These are phyloP conservation scores for Pseudoneurospora amorphoporcata DNA, from an alignment of 495 filamentous ascomycete genomes.

Conservation along the genomic window DNA sequence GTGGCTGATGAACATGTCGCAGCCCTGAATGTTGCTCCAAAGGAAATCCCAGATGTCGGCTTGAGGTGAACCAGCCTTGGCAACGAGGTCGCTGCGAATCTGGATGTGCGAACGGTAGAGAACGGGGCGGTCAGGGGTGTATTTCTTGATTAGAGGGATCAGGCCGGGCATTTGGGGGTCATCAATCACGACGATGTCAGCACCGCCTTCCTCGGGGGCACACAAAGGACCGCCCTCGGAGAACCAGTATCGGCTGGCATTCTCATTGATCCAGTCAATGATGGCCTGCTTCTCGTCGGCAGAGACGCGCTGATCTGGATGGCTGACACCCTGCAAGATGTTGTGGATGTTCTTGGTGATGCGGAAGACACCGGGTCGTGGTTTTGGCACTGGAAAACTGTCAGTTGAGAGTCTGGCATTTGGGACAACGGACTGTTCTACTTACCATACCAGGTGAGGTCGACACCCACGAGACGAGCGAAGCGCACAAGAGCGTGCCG, in stretches of 20 bases:
- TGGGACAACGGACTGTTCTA: conserved; percentile 3
- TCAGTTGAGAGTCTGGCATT: conserved; percentile 33
- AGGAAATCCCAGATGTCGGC: conserved; percentile 68
- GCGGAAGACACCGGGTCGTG: conserved; percentile 72
- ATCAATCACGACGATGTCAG: conserved; percentile 71
- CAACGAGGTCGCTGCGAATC: conserved; percentile 64
- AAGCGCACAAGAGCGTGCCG: conserved; percentile 74
- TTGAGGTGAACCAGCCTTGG: conserved; percentile 52
- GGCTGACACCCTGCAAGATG: conserved; percentile 75
- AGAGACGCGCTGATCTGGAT: conserved; percentile 50
- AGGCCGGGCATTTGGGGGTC: conserved; percentile 84
- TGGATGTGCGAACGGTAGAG: conserved; percentile 81
- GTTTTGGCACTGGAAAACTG: conserved; percentile 57
- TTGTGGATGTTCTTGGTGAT: conserved; percentile 91
- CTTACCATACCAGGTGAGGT: conserved; percentile 64
- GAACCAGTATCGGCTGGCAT: conserved; percentile 71
- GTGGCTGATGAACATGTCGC: conserved; percentile 78
- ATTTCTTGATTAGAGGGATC: conserved; percentile 63
- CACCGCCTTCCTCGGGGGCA: conserved; percentile 59
- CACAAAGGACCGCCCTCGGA: conserved; percentile 55
- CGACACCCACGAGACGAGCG: conserved; percentile 53
- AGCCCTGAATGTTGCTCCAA: conserved; percentile 58
- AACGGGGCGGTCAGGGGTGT: conserved; percentile 64
- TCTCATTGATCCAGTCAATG: conserved; percentile 65
- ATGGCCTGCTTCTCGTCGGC: conserved; percentile 49